These are phyloP conservation scores for Phytophthora sp. DNA, from an alignment of 352 stramenopile species.

Conservation along the genomic window DNA sequence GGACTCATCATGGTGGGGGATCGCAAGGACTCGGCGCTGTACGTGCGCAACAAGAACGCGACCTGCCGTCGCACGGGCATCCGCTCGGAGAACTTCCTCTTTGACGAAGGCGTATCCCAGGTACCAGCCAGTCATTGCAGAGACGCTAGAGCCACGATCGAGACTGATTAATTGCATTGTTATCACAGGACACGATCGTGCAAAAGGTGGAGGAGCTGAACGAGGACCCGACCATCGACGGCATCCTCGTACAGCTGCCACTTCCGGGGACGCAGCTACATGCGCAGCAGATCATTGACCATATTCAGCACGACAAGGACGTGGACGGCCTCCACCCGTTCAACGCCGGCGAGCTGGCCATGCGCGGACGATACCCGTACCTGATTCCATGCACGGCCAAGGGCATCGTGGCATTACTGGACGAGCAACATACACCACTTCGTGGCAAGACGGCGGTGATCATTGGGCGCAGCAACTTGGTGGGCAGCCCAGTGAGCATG, in stretches of 20 bases:
- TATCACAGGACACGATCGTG: slow-evolving; percentile 56
- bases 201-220: slow-evolving; percentile 82
- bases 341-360: slow-evolving; percentile 95
- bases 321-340: slow-evolving; percentile 98
- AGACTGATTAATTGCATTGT: not conserved
- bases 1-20: slow-evolving; percentile 98
- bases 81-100: slow-evolving; percentile 87
- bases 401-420: slow-evolving; percentile 96
- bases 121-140: slow-evolving; percentile 32
- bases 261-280: slow-evolving; percentile 93
- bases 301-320: slow-evolving; percentile 96
- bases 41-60: slow-evolving; percentile 99
- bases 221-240: slow-evolving; percentile 74
- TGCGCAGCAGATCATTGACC: slow-evolving; percentile 92
- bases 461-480: slow-evolving; percentile 97
- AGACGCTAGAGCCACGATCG: not conserved
- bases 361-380: slow-evolving; percentile 86
- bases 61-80: slow-evolving; percentile 96
- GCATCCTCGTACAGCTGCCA: slow-evolving; percentile 92
- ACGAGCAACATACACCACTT: slow-evolving; percentile 87
- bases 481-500: slow-evolving; percentile 96
- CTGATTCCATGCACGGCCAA: slow-evolving; percentile 97
- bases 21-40: slow-evolving; percentile 96
- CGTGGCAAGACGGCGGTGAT: slow-evolving; percentile 96
- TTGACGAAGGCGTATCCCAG: slow-evolving; percentile 66